Percentiles rank a stretch among this genome's conserved stretches.
These are phyloP conservation scores for Podospora pseudocomata DNA, from an alignment of 495 filamentous ascomycete species.

Conservation along the genomic window DNA sequence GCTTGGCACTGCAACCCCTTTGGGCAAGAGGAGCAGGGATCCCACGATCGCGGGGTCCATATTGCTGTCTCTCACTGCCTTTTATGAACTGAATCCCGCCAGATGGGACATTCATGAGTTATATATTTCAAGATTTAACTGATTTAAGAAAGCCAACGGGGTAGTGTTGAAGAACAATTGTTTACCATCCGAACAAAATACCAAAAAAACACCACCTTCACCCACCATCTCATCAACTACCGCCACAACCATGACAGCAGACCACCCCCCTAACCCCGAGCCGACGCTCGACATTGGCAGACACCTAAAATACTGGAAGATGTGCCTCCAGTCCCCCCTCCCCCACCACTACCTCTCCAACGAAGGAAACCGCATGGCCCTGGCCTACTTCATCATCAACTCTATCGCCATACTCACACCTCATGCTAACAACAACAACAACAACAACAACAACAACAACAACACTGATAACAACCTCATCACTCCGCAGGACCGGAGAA, in stretches of 20 bases:
- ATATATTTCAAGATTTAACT: not conserved
- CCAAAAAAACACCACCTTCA: not conserved
- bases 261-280: not conserved
- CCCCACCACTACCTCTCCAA: conserved; percentile 77
- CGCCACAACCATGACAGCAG: not conserved
- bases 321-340: conserved; percentile 77
- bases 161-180: not conserved
- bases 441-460: conserved; percentile 17
- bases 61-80: conserved; percentile 7
- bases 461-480: conserved; percentile 24
- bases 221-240: not conserved
- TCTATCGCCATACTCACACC: conserved; percentile 45
- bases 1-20: not conserved
- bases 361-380: conserved; percentile 83
- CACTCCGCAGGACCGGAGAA: conserved; percentile 30
- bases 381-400: conserved; percentile 74
- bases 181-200: not conserved
- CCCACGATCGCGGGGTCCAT: conserved; percentile 10
- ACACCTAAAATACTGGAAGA: conserved; percentile 90
- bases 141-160: not conserved
- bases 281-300: conserved; percentile 61
- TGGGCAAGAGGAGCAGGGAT: conserved; percentile 1
- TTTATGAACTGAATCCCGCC: conserved; percentile 7
- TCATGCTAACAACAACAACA: conserved; percentile 9
- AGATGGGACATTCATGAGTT: not conserved